Evolutionary conservation across 148 eudicot species (phyloP), one percentile per base, ranked within the genome.

Genomic region (Salicornia ramosissima): DNA sequence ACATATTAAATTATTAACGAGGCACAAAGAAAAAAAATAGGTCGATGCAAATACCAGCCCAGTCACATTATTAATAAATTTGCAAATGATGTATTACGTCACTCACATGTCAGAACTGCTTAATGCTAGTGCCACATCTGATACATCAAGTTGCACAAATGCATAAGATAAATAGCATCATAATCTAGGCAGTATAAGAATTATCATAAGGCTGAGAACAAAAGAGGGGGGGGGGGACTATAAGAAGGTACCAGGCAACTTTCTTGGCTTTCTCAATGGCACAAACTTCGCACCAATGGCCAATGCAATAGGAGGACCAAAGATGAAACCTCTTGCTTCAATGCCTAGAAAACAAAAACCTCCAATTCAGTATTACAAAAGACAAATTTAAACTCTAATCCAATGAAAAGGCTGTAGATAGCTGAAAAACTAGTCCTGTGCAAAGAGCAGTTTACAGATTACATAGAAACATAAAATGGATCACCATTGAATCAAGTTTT

Each of bases 271-370:
- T 77, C 98, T 83, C 78, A 90, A 77, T 10, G 96, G 98, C 69
- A 93, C 88, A 78, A 93, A 93, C 78, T 93, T 93, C 64, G 96
- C 96, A 39, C 98, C 98, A 28, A 93, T 88, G 26, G 96, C 96
- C 83, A 93, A 81, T 28, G 98, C 98, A 76, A 93, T 88, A 43
- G 96, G 87, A 61, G 98, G 92, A 57, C 96, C 98, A 77, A 93
- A 93, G 67, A 92, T 90, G 77, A 92, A 89, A 40, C 97, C 96
- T 14, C 96, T 87, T 52, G 97, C 96, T 74, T 92, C 97, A 52
- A 92, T 83, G 50, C 96, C 96, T 92, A 67, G 30, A 75, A 71
- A 68, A 73, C n/a, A 50, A 64, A 60, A 64, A 53, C n/a, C 40
- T 26, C 6, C 16, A 33, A 10, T 31, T 73, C 33, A 68, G 70